Conservation (phyloP, 345 rosid species). For the Syzygium grande region DNA sequence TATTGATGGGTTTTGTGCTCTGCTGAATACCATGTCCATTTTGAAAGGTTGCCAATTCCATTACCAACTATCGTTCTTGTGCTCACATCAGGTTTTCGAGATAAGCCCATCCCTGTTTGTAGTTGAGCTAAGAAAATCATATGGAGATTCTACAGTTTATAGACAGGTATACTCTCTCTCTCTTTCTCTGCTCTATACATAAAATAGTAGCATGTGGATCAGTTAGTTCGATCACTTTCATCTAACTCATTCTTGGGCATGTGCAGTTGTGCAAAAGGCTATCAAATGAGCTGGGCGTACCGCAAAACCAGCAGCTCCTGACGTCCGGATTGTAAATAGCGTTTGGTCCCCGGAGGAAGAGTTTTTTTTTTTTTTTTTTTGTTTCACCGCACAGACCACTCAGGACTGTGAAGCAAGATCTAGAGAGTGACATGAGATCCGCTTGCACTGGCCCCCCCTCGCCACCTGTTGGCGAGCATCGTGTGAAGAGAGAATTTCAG, state of each 20-base stretch:
- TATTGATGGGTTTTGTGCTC: background rate
- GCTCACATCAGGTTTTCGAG: constrained; percentile 56
- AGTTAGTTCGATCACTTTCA: background rate
- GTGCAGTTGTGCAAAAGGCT: constrained; percentile 78
- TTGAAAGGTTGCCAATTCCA: background rate
- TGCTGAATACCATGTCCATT: background rate
- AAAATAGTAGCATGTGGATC: background rate
- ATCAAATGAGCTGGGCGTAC: constrained; percentile 57
- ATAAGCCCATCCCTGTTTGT: constrained; percentile 71
- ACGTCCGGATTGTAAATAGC: constrained; percentile 15
- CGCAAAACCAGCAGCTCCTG: constrained; percentile 18
- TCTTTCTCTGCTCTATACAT: background rate
- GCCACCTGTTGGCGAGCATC: background rate
- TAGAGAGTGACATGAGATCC: background rate
- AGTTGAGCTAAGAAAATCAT: constrained; percentile 79
- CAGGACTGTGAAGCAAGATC: background rate
- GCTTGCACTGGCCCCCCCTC: background rate
- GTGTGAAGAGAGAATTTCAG: background rate
- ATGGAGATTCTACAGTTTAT: constrained; percentile 66
- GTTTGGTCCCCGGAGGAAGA: background rate
- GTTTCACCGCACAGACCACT: background rate
- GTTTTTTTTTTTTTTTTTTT: background rate
- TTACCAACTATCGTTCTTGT: background rate
- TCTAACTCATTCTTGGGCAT: background rate
- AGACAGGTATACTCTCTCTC: constrained; percentile 47